Base-by-base conservation (phyloP, 1,284 basidiomycete species). In the Microbotryomycetes sp. region DNA sequence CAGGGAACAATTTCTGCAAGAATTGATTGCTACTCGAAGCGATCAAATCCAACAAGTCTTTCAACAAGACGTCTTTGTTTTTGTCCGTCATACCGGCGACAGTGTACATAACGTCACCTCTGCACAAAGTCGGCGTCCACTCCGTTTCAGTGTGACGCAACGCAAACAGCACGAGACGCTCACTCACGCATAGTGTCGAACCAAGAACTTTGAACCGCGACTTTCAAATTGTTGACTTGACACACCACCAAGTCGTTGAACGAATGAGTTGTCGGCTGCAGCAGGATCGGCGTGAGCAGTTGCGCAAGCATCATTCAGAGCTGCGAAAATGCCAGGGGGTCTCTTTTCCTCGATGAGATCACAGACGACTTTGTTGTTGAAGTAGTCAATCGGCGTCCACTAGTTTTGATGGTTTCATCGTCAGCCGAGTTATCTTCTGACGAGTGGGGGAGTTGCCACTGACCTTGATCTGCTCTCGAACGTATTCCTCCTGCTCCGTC, bases 401-500 rank as follows among this genome's bases (percentile, higher is more conserved):
- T 64, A 49, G n/a, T 12, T n/a, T n/a, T 4, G 26, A 4, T 22
- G 47, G 6, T n/a, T n/a, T n/a, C n/a, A n/a, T n/a, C n/a, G n/a
- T n/a, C n/a, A n/a, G n/a, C n/a, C n/a, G n/a, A n/a, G n/a, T n/a
- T n/a, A n/a, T n/a, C n/a, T n/a, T n/a, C n/a, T n/a, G n/a, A n/a
- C n/a, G n/a, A n/a, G n/a, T n/a, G n/a, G n/a, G n/a, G n/a, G n/a
- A n/a, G n/a, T n/a, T n/a, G n/a, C 12, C 7, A 29, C 56, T 59
- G 28, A 59, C 65, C 59, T 97, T 90, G 80, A 99, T 99, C 78
- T 96, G 88, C 76, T 99, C 94, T 64, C 88, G 84, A 23, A 94
- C 92, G 74, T 99, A 99, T 78, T 99, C 96, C 75, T 99, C 96
- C 77, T 99, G 96, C 76, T 99, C 96, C 15, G 93, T 92, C 81